These are phyloP conservation scores for Rugosomyces carneus DNA, from an alignment of 1,284 basidiomycete genomes.

Conservation along the genomic window DNA sequence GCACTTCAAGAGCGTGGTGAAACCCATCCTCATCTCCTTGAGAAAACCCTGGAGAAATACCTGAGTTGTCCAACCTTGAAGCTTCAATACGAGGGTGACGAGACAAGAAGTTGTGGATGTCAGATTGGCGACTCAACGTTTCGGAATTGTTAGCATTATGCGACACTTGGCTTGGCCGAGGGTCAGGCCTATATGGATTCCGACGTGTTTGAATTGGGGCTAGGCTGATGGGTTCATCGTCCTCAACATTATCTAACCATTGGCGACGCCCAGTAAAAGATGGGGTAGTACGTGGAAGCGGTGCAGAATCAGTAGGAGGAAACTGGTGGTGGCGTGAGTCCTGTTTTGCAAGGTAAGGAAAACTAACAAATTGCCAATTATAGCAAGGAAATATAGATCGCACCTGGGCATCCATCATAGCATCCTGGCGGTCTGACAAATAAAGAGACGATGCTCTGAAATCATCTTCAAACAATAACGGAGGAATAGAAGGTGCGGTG, in stretches of 20 bases:
- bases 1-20: constrained; percentile 21
- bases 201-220: not conserved
- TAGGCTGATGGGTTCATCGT: not conserved
- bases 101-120: constrained; percentile 18
- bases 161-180: not conserved
- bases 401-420: constrained; percentile 3
- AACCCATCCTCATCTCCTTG: constrained; percentile 20
- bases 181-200: constrained; percentile 4
- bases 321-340: constrained; percentile 1
- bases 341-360: not conserved
- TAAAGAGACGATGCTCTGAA: not conserved
- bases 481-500: constrained; percentile 26
- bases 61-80: constrained; percentile 14
- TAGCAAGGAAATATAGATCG: not conserved
- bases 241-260: not conserved
- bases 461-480: constrained; percentile 26
- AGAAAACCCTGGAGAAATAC: not conserved
- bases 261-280: not conserved
- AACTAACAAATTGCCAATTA: not conserved
- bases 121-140: constrained; percentile 8
- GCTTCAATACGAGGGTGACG: constrained; percentile 18
- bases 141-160: not conserved
- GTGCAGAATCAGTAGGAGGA: not conserved
- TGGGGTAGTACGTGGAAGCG: not conserved
- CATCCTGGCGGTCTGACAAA: not conserved